A percentile compares a stretch with the other conserved stretches of the same genome.
Conservation (phyloP, 2,329 filamentous ascomycete species). For the Penicillium occitanis region DNA sequence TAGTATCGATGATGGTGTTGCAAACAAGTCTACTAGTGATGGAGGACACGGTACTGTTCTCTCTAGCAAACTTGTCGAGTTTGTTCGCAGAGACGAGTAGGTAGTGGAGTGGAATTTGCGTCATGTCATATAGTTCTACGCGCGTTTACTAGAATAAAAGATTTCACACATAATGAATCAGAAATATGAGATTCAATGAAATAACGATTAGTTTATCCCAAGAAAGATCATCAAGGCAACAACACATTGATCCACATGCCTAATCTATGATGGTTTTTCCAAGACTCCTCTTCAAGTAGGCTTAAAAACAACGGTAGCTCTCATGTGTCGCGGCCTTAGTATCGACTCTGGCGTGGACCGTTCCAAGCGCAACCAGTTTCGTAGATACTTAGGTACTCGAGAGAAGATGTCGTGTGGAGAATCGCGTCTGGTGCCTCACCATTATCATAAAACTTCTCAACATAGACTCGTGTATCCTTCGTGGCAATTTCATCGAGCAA, state of each 20-base stretch:
- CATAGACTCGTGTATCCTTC: background rate
- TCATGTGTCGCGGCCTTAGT: background rate
- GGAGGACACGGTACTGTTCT: slow-evolving; percentile 27
- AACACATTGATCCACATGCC: slow-evolving; percentile 32
- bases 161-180: background rate
- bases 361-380: background rate
- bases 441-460: background rate
- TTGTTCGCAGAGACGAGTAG: background rate
- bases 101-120: background rate
- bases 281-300: background rate
- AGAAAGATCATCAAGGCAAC: slow-evolving; percentile 39
- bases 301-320: background rate
- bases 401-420: background rate
- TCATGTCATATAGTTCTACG: background rate
- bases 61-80: slow-evolving; percentile 22
- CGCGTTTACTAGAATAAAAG: background rate
- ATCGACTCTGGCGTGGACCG: background rate
- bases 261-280: background rate
- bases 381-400: background rate
- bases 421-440: background rate
- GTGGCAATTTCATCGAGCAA: background rate
- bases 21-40: background rate
- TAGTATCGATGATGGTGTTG: background rate
- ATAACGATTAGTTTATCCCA: too few species aligned
- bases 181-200: background rate